Percentiles rank a stretch among this genome's conserved stretches.
These are phyloP conservation scores for Clonostachys sp. DNA, from an alignment of 2,329 filamentous ascomycete genomes.

Conservation along the genomic window DNA sequence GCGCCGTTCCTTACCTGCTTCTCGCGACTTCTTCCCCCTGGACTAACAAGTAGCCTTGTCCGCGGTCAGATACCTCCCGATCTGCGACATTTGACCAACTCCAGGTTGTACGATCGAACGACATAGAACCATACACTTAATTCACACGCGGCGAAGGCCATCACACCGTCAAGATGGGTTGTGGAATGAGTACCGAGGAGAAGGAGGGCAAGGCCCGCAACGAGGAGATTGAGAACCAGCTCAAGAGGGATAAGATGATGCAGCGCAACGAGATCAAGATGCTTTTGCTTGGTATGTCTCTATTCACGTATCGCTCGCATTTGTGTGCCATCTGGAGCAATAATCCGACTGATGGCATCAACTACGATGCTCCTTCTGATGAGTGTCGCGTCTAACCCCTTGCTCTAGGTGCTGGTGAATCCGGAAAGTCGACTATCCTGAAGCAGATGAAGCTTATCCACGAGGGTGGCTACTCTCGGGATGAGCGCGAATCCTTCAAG, in stretches of 20 bases:
- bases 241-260: conserved; percentile 98
- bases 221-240: conserved; percentile 99
- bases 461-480: conserved; percentile 96
- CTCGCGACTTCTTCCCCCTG: too few species aligned
- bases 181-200: conserved; percentile 99
- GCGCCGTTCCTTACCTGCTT: too few species aligned
- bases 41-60: too few species aligned
- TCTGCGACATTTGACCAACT: too few species aligned
- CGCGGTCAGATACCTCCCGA: too few species aligned
- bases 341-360: neutral
- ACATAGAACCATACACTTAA: too few species aligned
- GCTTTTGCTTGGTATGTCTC: conserved; percentile 78
- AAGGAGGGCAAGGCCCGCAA: conserved; percentile 99
- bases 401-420: conserved; percentile 83
- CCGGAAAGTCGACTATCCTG: conserved; percentile 87
- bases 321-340: too few species aligned
- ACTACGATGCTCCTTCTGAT: neutral
- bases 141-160: neutral
- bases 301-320: too few species aligned
- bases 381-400: conserved; percentile 14
- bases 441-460: conserved; percentile 99
- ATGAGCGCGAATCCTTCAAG: conserved; percentile 69
- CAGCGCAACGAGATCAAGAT: conserved; percentile 99
- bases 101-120: too few species aligned
- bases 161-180: conserved; percentile 78